These are phyloP conservation scores for Exophiala mesophila DNA, from an alignment of 2,329 filamentous ascomycete genomes.

Conservation along the genomic window DNA sequence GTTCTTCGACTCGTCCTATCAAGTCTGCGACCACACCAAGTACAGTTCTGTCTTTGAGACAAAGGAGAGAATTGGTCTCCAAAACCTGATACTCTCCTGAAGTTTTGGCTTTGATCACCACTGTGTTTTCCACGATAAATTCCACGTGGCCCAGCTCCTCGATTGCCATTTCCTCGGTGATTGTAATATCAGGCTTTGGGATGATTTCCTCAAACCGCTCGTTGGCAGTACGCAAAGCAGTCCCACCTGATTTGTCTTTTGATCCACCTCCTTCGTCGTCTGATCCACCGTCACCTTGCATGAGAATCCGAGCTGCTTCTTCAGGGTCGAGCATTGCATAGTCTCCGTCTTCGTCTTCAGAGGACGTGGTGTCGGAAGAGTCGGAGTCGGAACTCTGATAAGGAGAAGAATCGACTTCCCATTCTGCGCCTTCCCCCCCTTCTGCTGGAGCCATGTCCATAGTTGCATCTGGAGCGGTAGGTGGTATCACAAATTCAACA, in stretches of 20 bases:
- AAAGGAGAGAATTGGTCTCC: slow-evolving; percentile 78
- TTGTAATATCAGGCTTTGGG: slow-evolving; percentile 70
- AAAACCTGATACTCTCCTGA: slow-evolving; percentile 81
- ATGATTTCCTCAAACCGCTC: slow-evolving; percentile 61
- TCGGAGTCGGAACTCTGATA: slow-evolving; percentile 64
- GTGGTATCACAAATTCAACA: background rate
- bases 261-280: slow-evolving; percentile 66
- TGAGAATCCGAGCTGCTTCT: slow-evolving; percentile 77
- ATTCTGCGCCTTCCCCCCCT: slow-evolving; percentile 63
- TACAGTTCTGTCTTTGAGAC: slow-evolving; percentile 67
- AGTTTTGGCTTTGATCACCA: slow-evolving; percentile 72
- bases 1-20: slow-evolving; percentile 77
- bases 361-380: slow-evolving; percentile 59
- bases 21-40: slow-evolving; percentile 81
- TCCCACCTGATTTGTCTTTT: slow-evolving; percentile 32
- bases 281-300: slow-evolving; percentile 74
- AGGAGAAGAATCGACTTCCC: slow-evolving; percentile 75
- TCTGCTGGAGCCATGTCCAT: slow-evolving; percentile 29
- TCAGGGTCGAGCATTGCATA: slow-evolving; percentile 74
- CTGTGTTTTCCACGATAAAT: slow-evolving; percentile 69
- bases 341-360: slow-evolving; percentile 48
- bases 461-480: background rate
- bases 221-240: slow-evolving; percentile 72
- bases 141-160: slow-evolving; percentile 70
- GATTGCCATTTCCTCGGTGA: slow-evolving; percentile 73